Evolutionary conservation across 2,329 filamentous ascomycete genomes (phyloP).

Genomic region (Microsporum ferrugineum): DNA sequence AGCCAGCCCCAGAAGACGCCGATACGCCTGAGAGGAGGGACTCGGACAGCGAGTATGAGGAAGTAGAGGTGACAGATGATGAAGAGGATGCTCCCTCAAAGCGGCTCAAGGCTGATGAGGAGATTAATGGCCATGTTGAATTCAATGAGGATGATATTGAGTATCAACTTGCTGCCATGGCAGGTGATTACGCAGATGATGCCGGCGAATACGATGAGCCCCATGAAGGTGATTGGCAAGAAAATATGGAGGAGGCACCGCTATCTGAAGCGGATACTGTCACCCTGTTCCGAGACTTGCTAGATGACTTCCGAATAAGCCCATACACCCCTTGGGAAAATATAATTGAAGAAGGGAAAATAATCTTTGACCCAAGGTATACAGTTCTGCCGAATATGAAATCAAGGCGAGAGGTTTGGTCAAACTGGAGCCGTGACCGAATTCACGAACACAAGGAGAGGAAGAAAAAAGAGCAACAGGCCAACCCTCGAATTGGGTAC

Average conservation of each 20-base stretch:
- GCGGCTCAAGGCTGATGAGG: slow-evolving; percentile 42
- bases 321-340: slow-evolving; percentile 90
- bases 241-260: slow-evolving; percentile 58
- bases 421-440: slow-evolving; percentile 67
- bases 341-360: slow-evolving; percentile 65
- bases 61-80: slow-evolving; percentile 59
- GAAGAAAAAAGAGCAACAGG: slow-evolving; percentile 64
- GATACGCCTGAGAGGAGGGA: slow-evolving; percentile 13
- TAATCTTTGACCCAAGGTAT: slow-evolving; percentile 80
- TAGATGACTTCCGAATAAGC: slow-evolving; percentile 70
- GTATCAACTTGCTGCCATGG: slow-evolving; percentile 82
- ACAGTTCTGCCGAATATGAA: slow-evolving; percentile 72
- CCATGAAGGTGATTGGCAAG: slow-evolving; percentile 41
- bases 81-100: slow-evolving; percentile 41
- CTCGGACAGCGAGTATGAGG: slow-evolving; percentile 60
- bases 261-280: slow-evolving; percentile 65
- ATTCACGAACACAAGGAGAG: slow-evolving; percentile 62
- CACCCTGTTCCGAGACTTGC: slow-evolving; percentile 70
- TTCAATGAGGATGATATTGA: slow-evolving; percentile 93
- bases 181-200: slow-evolving; percentile 67
- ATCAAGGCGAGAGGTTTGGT: slow-evolving; percentile 68
- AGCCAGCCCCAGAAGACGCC: slow-evolving; percentile 13
- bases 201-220: slow-evolving; percentile 61
- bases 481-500: slow-evolving; percentile 73
- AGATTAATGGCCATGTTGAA: slow-evolving; percentile 49